Conservation (phyloP, 2,329 filamentous ascomycete species). For the Byssoonygena ceratinophila region DNA sequence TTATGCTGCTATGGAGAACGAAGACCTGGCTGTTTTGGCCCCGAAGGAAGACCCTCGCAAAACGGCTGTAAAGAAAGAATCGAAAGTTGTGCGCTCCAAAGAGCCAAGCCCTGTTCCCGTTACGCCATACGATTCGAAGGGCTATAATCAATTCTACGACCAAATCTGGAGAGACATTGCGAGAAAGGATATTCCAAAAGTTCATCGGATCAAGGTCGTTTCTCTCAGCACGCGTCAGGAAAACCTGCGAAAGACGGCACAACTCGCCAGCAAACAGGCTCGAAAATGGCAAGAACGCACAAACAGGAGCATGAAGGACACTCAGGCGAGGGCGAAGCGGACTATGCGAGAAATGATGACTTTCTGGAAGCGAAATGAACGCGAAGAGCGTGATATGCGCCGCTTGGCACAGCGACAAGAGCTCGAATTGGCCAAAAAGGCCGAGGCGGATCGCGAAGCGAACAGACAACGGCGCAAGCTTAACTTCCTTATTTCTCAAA, state of each 20-base stretch:
- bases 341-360: conserved; percentile 99
- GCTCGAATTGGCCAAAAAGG: conserved; percentile 89
- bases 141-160: conserved; percentile 93
- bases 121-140: conserved; percentile 70
- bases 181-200: conserved; percentile 85
- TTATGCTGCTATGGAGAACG: conserved; percentile 55
- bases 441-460: conserved; percentile 93
- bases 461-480: conserved; percentile 97
- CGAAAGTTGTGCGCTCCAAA: conserved; percentile 32
- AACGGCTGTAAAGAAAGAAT: conserved; percentile 37
- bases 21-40: conserved; percentile 40
- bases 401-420: conserved; percentile 93
- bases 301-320: conserved; percentile 97
- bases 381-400: conserved; percentile 86
- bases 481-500: conserved; percentile 98
- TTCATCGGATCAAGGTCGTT: conserved; percentile 74
- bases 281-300: conserved; percentile 94
- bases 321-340: conserved; percentile 90
- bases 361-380: conserved; percentile 98
- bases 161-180: conserved; percentile 95
- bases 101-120: conserved; percentile 42
- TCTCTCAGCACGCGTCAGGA: conserved; percentile 79
- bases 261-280: conserved; percentile 92
- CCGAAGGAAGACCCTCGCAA: conserved; percentile 47
- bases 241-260: conserved; percentile 96